These are phyloP conservation scores for Juncus inflexus DNA, from an alignment of 176 grass and related monocot genomes.

Conservation along the genomic window DNA sequence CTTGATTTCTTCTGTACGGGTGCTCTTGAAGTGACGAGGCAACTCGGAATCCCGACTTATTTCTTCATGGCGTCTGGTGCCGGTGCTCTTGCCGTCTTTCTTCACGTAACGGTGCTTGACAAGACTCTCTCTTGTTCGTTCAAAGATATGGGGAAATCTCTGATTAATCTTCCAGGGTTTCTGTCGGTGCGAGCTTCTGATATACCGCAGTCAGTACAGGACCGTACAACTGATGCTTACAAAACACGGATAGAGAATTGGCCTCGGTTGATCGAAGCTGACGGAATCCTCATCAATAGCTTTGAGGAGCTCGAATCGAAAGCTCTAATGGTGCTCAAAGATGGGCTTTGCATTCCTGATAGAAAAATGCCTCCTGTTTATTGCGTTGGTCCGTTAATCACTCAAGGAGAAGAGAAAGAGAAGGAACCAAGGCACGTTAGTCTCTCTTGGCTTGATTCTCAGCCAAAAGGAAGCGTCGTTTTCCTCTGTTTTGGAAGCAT, in stretches of 20 bases:
- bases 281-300: conserved; percentile 60
- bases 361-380: conserved; percentile 34
- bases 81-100: conserved; percentile 32
- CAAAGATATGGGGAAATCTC: conserved; percentile 43
- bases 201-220: conserved; percentile 35
- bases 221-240: conserved; percentile 29
- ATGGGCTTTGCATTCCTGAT: conserved; percentile 34
- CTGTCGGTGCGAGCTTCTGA: conserved; percentile 40
- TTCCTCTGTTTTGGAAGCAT: conserved; percentile 83
- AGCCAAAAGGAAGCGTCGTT: conserved; percentile 53
- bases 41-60: conserved; percentile 46
- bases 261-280: conserved; percentile 27
- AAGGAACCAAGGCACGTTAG: conserved; percentile 34
- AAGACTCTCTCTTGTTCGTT: conserved; percentile 21
- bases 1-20: conserved; percentile 68
- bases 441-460: conserved; percentile 59
- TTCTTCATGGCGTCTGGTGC: conserved; percentile 43
- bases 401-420: conserved; percentile 21
- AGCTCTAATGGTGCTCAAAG: conserved; percentile 36
- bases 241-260: conserved; percentile 29
- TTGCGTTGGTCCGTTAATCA: conserved; percentile 56
- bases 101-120: conserved; percentile 8
- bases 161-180: conserved; percentile 39
- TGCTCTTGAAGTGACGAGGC: conserved; percentile 38
- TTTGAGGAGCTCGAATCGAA: conserved; percentile 57